Conservation (phyloP, 805 yeast species). For the Saccharomycopsis microspora region DNA sequence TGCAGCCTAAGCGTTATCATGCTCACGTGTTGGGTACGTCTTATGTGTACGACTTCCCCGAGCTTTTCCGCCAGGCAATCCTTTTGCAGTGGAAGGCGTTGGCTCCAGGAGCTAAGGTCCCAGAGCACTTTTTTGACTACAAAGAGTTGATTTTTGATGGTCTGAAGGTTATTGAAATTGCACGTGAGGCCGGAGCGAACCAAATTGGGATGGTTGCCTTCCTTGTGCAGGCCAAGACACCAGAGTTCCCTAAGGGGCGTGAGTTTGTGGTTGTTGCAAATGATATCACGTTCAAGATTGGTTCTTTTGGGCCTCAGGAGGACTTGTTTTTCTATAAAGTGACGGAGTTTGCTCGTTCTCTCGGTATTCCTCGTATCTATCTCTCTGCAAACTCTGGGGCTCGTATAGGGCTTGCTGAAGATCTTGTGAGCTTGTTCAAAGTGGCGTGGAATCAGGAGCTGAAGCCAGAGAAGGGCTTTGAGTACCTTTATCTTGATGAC, state of each 20-base stretch:
- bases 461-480: constrained; percentile 77
- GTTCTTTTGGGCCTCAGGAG: constrained; percentile 97
- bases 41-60: constrained; percentile 98
- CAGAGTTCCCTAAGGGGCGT: constrained; percentile 96
- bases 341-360: constrained; percentile 80
- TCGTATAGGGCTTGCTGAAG: constrained; percentile 96
- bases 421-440: constrained; percentile 75
- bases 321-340: constrained; percentile 86
- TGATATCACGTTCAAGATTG: constrained; percentile 95
- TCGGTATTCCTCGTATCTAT: constrained; percentile 92
- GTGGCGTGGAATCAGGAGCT: constrained; percentile 85
- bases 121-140: constrained; percentile 68
- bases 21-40: constrained; percentile 99
- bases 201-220: constrained; percentile 97
- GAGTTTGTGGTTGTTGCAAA: constrained; percentile 87
- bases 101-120: constrained; percentile 44
- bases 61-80: constrained; percentile 89
- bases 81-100: constrained; percentile 72
- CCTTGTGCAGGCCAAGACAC: constrained; percentile 81
- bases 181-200: constrained; percentile 95
- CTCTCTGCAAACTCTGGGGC: constrained; percentile 99
- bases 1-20: constrained; percentile 97
- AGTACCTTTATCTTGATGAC: constrained; percentile 70
- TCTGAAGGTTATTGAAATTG: constrained; percentile 70
- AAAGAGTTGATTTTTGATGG: constrained; percentile 83